These are phyloP conservation scores for Penicillium paradoxum DNA, from an alignment of 495 filamentous ascomycete genomes.

Conservation along the genomic window DNA sequence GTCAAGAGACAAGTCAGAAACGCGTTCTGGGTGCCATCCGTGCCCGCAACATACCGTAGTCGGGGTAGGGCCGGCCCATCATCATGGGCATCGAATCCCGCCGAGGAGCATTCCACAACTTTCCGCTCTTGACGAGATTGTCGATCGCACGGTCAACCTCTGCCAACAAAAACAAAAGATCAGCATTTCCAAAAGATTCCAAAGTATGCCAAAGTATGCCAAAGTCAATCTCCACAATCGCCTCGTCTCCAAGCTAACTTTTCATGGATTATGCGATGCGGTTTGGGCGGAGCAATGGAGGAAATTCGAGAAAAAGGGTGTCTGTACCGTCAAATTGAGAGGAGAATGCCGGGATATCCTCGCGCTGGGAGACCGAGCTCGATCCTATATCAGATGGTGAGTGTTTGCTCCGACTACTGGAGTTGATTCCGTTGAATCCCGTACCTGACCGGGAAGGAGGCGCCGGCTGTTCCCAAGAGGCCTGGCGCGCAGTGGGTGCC, in stretches of 20 bases:
- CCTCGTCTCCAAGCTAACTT: not conserved
- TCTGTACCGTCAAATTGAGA: constrained; percentile 86
- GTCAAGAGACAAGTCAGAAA: constrained; percentile 25
- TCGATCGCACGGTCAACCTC: constrained; percentile 96
- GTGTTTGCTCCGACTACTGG: constrained; percentile 25
- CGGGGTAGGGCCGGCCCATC: constrained; percentile 57
- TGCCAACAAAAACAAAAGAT: constrained; percentile 36
- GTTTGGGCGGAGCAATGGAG: not conserved
- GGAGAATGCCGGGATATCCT: constrained; percentile 75
- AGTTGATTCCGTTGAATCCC: constrained; percentile 11
- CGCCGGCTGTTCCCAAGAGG: constrained; percentile 77
- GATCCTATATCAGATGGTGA: constrained; percentile 51
- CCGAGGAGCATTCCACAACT: constrained; percentile 76
- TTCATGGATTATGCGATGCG: not conserved
- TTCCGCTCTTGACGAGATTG: constrained; percentile 92
- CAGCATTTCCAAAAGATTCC: not conserved
- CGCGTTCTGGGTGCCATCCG: constrained; percentile 11
- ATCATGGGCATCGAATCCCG: constrained; percentile 81
- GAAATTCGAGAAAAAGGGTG: constrained; percentile 3
- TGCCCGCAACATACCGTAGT: constrained; percentile 45
- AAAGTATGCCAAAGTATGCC: not conserved
- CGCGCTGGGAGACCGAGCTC: constrained; percentile 68
- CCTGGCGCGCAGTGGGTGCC: constrained; percentile 55
- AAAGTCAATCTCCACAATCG: not conserved
- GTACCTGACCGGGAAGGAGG: constrained; percentile 86